A percentile compares a stretch with the other conserved stretches of the same genome.
These are phyloP conservation scores for Phialophora macrospora DNA, from an alignment of 2,329 filamentous ascomycete genomes.

Conservation along the genomic window DNA sequence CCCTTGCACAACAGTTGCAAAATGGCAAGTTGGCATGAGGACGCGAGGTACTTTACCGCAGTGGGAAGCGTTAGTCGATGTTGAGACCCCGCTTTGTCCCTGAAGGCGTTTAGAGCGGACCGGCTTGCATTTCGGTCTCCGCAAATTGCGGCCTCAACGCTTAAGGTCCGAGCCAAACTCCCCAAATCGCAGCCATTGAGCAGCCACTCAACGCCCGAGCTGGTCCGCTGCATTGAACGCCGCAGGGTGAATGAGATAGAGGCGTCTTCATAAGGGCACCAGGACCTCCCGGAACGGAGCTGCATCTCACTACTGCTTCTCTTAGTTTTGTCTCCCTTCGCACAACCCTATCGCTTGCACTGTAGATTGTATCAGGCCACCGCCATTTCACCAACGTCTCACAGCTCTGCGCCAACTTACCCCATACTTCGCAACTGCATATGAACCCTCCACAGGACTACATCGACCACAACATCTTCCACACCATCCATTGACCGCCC, in stretches of 20 bases:
- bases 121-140: conserved; percentile 17
- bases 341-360: conserved; percentile 2
- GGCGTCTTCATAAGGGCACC: conserved; percentile 17
- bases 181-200: conserved; percentile 15
- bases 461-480: conserved; percentile 39
- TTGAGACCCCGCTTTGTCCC: conserved; percentile 15
- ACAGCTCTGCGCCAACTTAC: conserved; percentile 5
- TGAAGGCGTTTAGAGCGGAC: conserved; percentile 4
- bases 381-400: conserved; percentile 19
- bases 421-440: conserved; percentile 7
- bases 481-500: conserved; percentile 36
- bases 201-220: conserved; percentile 9
- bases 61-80: conserved; percentile 16
- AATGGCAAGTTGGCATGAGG: not conserved
- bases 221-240: conserved; percentile 14
- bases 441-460: conserved; percentile 40
- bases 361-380: conserved; percentile 2
- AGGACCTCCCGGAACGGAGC: conserved; percentile 1
- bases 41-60: conserved; percentile 14
- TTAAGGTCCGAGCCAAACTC: not conserved
- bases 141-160: conserved; percentile 17
- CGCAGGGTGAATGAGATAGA: conserved; percentile 22
- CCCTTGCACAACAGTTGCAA: conserved; percentile 1
- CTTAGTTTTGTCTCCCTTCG: conserved; percentile 2
- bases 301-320: conserved; percentile 4